These are phyloP conservation scores for Quercus suber DNA, from an alignment of 306 rosid species.

Conservation along the genomic window DNA sequence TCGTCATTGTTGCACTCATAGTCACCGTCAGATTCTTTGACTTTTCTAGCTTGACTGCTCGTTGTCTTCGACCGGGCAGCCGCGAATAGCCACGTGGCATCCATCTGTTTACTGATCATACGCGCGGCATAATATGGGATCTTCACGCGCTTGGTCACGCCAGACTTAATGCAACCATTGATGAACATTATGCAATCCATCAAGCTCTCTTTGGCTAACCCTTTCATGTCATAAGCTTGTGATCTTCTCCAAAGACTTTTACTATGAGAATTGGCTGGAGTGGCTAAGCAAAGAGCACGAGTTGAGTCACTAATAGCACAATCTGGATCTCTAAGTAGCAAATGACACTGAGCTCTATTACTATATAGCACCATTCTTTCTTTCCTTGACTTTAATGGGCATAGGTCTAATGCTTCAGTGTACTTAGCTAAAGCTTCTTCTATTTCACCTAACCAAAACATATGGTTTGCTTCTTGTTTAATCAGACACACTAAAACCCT, in stretches of 20 bases:
- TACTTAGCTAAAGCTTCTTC: constrained; percentile 53
- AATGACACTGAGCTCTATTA: constrained; percentile 56
- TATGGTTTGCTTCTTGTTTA: constrained; percentile 48
- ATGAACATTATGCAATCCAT: constrained; percentile 64
- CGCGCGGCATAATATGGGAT: constrained; percentile 56
- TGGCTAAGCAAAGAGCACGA: constrained; percentile 60
- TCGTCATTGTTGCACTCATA: constrained; percentile 12
- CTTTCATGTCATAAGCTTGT: constrained; percentile 75
- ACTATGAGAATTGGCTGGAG: constrained; percentile 45
- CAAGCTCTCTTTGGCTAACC: constrained; percentile 68
- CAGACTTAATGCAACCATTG: constrained; percentile 37
- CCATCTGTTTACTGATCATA: constrained; percentile 72
- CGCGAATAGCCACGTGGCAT: constrained; percentile 66
- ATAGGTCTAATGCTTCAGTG: constrained; percentile 47
- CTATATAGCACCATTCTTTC: constrained; percentile 62
- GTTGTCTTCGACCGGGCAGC: constrained; percentile 34
- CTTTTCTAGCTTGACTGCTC: constrained; percentile 1
- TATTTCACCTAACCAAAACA: constrained; percentile 48
- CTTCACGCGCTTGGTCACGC: constrained; percentile 23
- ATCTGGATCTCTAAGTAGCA: constrained; percentile 47
- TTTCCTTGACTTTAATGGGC: constrained; percentile 49
- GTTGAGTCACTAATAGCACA: constrained; percentile 61
- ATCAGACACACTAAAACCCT: constrained; percentile 33
- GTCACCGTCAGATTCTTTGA: constrained; percentile 18
- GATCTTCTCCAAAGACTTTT: constrained; percentile 77